Base-by-base conservation (phyloP, 352 stramenopile species). In the Phytophthora citrophthora region DNA sequence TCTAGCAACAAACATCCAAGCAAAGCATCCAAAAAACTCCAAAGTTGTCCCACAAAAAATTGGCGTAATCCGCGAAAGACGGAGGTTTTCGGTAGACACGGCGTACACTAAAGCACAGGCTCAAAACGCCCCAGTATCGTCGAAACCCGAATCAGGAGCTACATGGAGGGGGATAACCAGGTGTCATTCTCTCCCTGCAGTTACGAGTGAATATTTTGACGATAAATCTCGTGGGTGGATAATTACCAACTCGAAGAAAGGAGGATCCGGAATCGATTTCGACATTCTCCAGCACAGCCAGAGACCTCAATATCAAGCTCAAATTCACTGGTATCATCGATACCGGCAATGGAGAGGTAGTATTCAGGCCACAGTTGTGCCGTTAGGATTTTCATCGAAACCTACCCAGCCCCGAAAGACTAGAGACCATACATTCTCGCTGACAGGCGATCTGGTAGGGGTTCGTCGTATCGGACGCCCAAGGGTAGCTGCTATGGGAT, bases 251-350 rank as follows among this genome's bases (percentile, higher is more conserved):
- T 54, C 64, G 1, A 85, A 71, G 18, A 73, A 79, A 16, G 66
- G 58, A 9, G 76, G 55, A 27, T 70, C 76, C 13, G 67, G 83
- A 0, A 76, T 90, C 20, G 70, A 71, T 15, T 86, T 86, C 49
- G 79, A 89, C 15, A 62, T 86, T 7, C 31, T 88, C 0, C 72
- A 80, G 36, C 77, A 75, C 7, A 84, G 68, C 9, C 77, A 74
- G 34, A 69, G 74, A 27, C 79, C 81, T 3, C 74, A 89, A 50
- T 83, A 88, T 12, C 72, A 68, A 4, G 57, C 58, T 1, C 55
- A 89, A 5, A 78, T 85, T 23, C 57, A 64, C 0, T 64, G 81
- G 32, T 89, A 89, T n/a, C 69, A 71, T 5, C 46, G 31, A 18
- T 88, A 78, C 29, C 59, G 49, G 0, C 50, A 69, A 32, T 89